phyloP scores from a whole-genome alignment of 192 early-diverging fungal genomes.

The Backusella parvicylindrica region DNA sequence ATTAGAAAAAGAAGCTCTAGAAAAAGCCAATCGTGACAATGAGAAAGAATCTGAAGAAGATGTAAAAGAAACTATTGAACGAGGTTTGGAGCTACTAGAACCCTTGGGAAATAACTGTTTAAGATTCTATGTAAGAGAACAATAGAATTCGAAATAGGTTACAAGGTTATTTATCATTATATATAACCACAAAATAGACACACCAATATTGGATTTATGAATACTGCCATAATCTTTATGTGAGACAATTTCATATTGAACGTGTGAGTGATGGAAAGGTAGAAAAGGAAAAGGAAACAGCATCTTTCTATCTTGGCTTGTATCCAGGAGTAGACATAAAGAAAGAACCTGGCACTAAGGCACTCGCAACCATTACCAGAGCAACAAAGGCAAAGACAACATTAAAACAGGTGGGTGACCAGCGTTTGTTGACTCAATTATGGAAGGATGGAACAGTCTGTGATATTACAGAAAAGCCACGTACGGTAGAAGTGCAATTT shows the following conservation, averaged over 20 bases:
- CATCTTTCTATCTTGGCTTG: slow-evolving; percentile 14
- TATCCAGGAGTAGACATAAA: slow-evolving; percentile 3
- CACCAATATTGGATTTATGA: slow-evolving; percentile 79
- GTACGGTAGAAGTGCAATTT: slow-evolving; percentile 77
- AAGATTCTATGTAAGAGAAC: slow-evolving; percentile 21
- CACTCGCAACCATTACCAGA: background rate
- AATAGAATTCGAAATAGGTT: background rate
- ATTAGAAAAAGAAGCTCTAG: slow-evolving; percentile 5
- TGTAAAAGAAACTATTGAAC: slow-evolving; percentile 35
- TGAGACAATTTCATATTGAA: slow-evolving; percentile 31
- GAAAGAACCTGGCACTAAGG: background rate
- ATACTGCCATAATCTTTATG: slow-evolving; percentile 66
- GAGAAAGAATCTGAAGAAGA: slow-evolving; percentile 32
- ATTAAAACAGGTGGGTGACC: slow-evolving; percentile 41
- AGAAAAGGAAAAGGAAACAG: slow-evolving; percentile 2
- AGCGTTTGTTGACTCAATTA: slow-evolving; percentile 61
- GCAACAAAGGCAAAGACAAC: slow-evolving; percentile 21
- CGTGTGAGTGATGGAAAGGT: slow-evolving; percentile 3
- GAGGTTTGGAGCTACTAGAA: slow-evolving; percentile 56
- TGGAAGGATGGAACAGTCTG: slow-evolving; percentile 78
- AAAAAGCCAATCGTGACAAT: slow-evolving; percentile 12
- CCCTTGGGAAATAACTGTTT: slow-evolving; percentile 50
- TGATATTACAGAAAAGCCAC: slow-evolving; percentile 63
- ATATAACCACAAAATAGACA: slow-evolving; percentile 1
- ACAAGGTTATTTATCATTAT: background rate